Percentiles rank a stretch among this genome's conserved stretches.
Conservation (phyloP, 345 rosid species). For the Conringia planisiliqua region DNA sequence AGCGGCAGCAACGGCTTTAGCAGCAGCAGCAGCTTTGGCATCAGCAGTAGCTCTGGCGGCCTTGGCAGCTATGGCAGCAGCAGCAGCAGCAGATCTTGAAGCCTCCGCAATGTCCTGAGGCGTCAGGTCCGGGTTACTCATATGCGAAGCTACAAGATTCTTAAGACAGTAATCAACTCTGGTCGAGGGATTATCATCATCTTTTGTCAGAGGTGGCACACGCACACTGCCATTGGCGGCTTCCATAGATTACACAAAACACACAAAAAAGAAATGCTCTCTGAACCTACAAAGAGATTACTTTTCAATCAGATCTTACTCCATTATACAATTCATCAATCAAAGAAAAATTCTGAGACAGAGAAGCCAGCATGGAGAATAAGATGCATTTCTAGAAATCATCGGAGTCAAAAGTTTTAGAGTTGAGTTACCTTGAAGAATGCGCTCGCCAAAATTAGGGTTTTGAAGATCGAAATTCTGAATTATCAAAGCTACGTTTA, state of each 20-base stretch:
- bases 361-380: background rate
- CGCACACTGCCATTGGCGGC: background rate
- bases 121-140: slow-evolving; percentile 45
- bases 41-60: slow-evolving; percentile 74
- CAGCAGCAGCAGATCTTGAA: slow-evolving; percentile 54
- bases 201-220: background rate
- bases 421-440: slow-evolving; percentile 7
- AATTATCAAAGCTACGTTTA: background rate
- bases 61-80: slow-evolving; percentile 61
- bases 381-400: background rate
- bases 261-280: too few relatives aligned
- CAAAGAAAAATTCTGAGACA: background rate
- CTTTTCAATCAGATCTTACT: too few relatives aligned
- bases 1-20: slow-evolving; percentile 69
- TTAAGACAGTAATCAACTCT: slow-evolving; percentile 50
- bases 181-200: slow-evolving; percentile 17
- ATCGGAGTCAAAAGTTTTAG: background rate
- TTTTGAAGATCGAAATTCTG: slow-evolving; percentile 6
- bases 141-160: slow-evolving; percentile 45
- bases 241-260: slow-evolving; percentile 8
- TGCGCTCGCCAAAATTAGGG: slow-evolving; percentile 13
- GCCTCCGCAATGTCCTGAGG: slow-evolving; percentile 66
- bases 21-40: slow-evolving; percentile 72
- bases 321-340: too few relatives aligned
- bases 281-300: too few relatives aligned